Percentiles rank a stretch among this genome's conserved stretches.
Conservation (phyloP, 495 filamentous ascomycete genomes). For the Penicillium robsamsonii region DNA sequence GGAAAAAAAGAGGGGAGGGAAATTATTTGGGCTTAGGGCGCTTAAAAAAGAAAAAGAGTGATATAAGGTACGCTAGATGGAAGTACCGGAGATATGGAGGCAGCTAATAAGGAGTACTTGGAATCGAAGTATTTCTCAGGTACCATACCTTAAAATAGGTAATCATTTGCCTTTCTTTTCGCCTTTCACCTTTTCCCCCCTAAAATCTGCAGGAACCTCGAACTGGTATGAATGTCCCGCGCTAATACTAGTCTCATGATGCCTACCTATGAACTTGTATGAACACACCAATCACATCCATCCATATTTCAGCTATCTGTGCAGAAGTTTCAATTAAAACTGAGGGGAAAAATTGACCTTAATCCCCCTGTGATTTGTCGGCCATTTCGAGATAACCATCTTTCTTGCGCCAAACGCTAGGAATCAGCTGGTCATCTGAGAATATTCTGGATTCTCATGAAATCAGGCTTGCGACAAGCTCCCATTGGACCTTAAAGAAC, state of each 20-base stretch:
- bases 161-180: no score
- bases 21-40: constrained; percentile 35
- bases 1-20: background rate
- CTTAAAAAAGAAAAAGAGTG: constrained; percentile 24
- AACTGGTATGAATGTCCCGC: constrained; percentile 17
- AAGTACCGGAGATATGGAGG: background rate
- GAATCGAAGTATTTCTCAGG: background rate
- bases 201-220: constrained; percentile 27
- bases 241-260: constrained; percentile 3
- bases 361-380: constrained; percentile 6
- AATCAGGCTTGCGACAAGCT: background rate
- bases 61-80: background rate
- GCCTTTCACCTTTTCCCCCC: background rate
- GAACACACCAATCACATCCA: background rate
- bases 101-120: background rate
- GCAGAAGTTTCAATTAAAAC: background rate
- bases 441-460: background rate
- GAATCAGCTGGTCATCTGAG: constrained; percentile 1
- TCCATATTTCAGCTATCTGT: background rate
- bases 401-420: constrained; percentile 1
- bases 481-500: background rate
- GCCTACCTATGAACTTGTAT: background rate
- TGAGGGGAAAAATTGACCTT: background rate
- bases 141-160: background rate
- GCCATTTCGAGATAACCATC: constrained; percentile 12